Base-by-base conservation (phyloP, 129 eudicot genomes). In the Arctium minus region DNA sequence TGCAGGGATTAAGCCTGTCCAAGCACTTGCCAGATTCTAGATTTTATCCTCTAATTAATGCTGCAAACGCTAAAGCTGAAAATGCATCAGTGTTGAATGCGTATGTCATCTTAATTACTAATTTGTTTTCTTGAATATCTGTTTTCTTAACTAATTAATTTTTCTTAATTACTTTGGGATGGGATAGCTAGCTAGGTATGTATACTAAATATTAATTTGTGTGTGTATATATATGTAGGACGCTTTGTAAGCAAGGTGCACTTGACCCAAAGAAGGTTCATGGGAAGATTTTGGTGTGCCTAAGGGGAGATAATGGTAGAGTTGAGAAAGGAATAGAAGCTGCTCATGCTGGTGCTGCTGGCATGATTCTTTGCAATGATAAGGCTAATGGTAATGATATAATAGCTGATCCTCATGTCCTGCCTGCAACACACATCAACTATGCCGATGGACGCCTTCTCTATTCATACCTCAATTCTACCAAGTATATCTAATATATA, bases 251-350 rank as follows among this genome's bases (percentile, higher is more conserved):
- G 84, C 33, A 76, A 6, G 94, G 92, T 13, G 76, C 89, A 33
- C 84, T 94, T 36, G 98, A 94, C 81, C 83, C 86, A 0, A 65
- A 78, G 74, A 94, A 88, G 81, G 98, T 86, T 68, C 67, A 82
- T 39, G 97, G 96, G 4, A 92, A 91, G 81, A 92, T 94, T 53
- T 67, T 94, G 68, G 92, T 91, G 32, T 94, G 98, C 74, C 74
- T 89, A 22, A 85, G 98, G 74, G 98, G 97, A 35, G 79, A 33
- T n/a, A 88, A 67, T 53, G 88, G 77, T 0, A 86, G 98, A 80
- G 83, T 88, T n/a, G 94, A 79, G 12, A 92, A 94, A 72, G 96
- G 98, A 1, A 6, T 15, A 73, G 74, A 69, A 64, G 96, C 92
- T 32, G 78, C 31, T 8, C 56, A 17, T 17, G 97, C 90, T 56